Base-by-base conservation (phyloP, 176 grass and related monocot genomes). In the Juncus inflexus region DNA sequence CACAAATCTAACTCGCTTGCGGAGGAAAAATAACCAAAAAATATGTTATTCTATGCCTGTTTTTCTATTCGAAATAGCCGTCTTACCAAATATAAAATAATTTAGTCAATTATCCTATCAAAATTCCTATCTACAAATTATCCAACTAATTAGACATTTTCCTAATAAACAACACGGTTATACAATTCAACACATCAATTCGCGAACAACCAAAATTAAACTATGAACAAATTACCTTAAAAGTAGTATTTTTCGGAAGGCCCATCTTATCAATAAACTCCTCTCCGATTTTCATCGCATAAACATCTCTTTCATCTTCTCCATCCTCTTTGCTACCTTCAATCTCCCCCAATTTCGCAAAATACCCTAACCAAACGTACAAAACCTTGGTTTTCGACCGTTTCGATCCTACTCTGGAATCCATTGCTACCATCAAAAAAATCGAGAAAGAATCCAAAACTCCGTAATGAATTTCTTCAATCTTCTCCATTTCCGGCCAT, bases 381-480 rank as follows among this genome's bases (percentile, higher is more conserved):
- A 84, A 59, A 54, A 59, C 52, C n/a, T 55, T 84, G 13, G 15
- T 36, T n/a, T 63, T 79, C 40, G 40, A 40, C 41, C 60, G 75
- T 51, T 64, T 65, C 12, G 37, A 52, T 51, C 59, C 59, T 36
- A n/a, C 63, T 51, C 65, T 79, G 42, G 64, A 75, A 68, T 79
- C 65, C 8, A 65, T 52, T 49, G 71, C 76, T 75, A 79, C 43
- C 76, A 84, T 65, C 42, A 79, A 7, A 64, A 79, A 79, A 13
- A 84, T 55, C 14, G 76, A 84, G 53, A 58, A 55, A 50, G 82
- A 84, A 62, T 84, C 76, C 49, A 84, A 73, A 1, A 84, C 71
- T 7, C 70, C 50, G 2, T 58, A 56, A 54, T 84, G 70, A 35
- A 79, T 70, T 13, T 72, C 64, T 62, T 78, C 69, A 37, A 79